phyloP scores from a whole-genome alignment of 176 grass and related monocot genomes.

The Typha latifolia region DNA sequence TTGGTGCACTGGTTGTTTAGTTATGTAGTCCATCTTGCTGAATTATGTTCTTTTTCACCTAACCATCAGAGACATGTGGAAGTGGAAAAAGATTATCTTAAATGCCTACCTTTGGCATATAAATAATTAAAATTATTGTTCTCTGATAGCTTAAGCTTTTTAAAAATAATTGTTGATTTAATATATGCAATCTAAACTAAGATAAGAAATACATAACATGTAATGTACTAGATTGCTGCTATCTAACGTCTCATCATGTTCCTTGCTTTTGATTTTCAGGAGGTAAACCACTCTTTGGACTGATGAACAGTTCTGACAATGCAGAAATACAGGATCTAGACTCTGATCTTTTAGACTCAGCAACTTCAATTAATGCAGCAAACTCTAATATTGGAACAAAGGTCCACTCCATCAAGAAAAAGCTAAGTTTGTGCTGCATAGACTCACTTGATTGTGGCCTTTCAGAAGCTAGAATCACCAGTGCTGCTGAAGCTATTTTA shows the following conservation, averaged over 20 bases:
- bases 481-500: slow-evolving; percentile 31
- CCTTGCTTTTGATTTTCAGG: slow-evolving; percentile 13
- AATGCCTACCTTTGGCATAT: no score
- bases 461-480: slow-evolving; percentile 34
- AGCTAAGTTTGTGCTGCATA: not conserved
- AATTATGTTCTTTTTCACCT: no score
- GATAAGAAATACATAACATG: no score
- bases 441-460: slow-evolving; percentile 24
- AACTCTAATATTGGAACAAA: slow-evolving; percentile 14
- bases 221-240: no score
- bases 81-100: no score
- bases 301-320: slow-evolving; percentile 32
- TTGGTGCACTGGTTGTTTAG: no score
- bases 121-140: no score
- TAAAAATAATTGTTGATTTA: no score
- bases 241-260: not conserved
- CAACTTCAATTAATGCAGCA: slow-evolving; percentile 13
- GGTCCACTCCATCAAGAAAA: slow-evolving; percentile 1
- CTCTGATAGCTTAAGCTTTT: no score
- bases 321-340: slow-evolving; percentile 36
- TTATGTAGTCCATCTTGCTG: no score
- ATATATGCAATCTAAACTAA: no score
- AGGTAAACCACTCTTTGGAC: slow-evolving; percentile 20
- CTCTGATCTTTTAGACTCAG: slow-evolving; percentile 27
- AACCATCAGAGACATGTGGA: no score